A percentile compares a stretch with the other conserved stretches of the same genome.
Evolutionary conservation across 2,329 filamentous ascomycete genomes (phyloP).

Genomic region (Drechslerella dactyloides): DNA sequence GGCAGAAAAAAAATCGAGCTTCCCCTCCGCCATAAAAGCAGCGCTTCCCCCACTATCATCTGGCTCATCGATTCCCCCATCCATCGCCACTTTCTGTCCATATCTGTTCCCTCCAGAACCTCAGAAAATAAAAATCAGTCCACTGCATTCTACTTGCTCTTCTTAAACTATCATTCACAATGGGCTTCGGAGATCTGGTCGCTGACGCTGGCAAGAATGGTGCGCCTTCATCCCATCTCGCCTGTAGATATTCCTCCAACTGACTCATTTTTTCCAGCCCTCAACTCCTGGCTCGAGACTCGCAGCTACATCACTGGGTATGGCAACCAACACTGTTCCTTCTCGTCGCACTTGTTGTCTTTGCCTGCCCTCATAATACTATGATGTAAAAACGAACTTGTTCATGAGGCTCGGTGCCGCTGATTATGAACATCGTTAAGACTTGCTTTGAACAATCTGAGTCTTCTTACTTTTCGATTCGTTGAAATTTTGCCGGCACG

Average conservation of each 20-base stretch:
- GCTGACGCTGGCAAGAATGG: slow-evolving; percentile 69
- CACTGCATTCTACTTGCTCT: background rate
- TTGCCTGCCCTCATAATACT: slow-evolving; percentile 55
- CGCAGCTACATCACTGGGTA: slow-evolving; percentile 85
- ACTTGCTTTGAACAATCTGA: slow-evolving; percentile 26
- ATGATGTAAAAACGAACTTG: slow-evolving; percentile 84
- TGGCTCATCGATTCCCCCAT: background rate
- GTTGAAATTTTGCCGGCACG: background rate
- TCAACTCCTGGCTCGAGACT: slow-evolving; percentile 75
- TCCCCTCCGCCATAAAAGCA: slow-evolving; percentile 16
- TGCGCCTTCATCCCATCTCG: slow-evolving; percentile 57
- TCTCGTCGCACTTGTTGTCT: slow-evolving; percentile 29
- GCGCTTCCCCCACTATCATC: slow-evolving; percentile 13
- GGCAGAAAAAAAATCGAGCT: slow-evolving; percentile 26
- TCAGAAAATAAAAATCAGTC: slow-evolving; percentile 4
- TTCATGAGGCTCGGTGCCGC: slow-evolving; percentile 86
- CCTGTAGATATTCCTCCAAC: slow-evolving; percentile 16
- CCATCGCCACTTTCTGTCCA: background rate
- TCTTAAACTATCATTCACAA: slow-evolving; percentile 58
- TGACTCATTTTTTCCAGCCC: slow-evolving; percentile 55
- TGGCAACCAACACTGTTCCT: slow-evolving; percentile 57
- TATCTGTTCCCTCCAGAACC: background rate
- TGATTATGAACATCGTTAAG: slow-evolving; percentile 69
- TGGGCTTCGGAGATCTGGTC: slow-evolving; percentile 74
- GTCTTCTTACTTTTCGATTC: background rate